A percentile compares a stretch with the other conserved stretches of the same genome.
phyloP scores from a whole-genome alignment of 768 basidiomycete species.

The Fomitopsis serialis region DNA sequence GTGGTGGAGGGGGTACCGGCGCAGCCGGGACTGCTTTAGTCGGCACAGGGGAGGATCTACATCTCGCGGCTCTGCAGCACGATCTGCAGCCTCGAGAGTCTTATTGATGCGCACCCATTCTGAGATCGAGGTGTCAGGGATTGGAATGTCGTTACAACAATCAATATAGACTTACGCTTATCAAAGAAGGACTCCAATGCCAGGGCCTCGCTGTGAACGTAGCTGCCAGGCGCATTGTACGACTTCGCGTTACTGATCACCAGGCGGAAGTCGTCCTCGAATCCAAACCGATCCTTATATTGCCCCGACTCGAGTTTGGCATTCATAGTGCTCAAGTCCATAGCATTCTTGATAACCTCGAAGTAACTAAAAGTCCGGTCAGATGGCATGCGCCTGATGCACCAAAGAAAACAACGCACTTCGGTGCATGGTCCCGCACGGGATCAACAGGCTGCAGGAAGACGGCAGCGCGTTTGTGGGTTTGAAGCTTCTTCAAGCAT shows the following conservation, averaged over 20 bases:
- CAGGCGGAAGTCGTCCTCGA: slow-evolving; percentile 81
- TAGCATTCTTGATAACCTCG: slow-evolving; percentile 84
- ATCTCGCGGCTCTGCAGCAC: slow-evolving; percentile 29
- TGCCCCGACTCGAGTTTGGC: slow-evolving; percentile 83
- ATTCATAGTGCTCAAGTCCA: slow-evolving; percentile 88
- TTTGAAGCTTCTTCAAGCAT: slow-evolving; percentile 75
- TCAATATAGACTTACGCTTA: slow-evolving; percentile 53
- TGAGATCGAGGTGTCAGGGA: slow-evolving; percentile 24
- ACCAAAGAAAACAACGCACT: slow-evolving; percentile 42
- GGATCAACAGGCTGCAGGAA: slow-evolving; percentile 95
- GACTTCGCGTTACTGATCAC: slow-evolving; percentile 84
- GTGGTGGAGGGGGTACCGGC: slow-evolving; percentile 9
- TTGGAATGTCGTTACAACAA: background rate
- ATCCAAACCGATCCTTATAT: slow-evolving; percentile 80
- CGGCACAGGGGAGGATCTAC: slow-evolving; percentile 11
- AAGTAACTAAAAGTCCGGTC: slow-evolving; percentile 62
- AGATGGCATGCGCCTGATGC: background rate
- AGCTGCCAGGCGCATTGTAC: slow-evolving; percentile 74
- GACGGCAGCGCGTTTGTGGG: slow-evolving; percentile 64
- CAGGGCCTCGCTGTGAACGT: slow-evolving; percentile 70
- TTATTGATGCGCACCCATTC: slow-evolving; percentile 88
- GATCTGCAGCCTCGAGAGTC: slow-evolving; percentile 66
- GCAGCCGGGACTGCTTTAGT: slow-evolving; percentile 9
- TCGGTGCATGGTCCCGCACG: slow-evolving; percentile 84
- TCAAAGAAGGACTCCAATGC: slow-evolving; percentile 79